These are phyloP conservation scores for Persicaria maculosa DNA, from an alignment of 148 eudicot genomes.

Conservation along the genomic window DNA sequence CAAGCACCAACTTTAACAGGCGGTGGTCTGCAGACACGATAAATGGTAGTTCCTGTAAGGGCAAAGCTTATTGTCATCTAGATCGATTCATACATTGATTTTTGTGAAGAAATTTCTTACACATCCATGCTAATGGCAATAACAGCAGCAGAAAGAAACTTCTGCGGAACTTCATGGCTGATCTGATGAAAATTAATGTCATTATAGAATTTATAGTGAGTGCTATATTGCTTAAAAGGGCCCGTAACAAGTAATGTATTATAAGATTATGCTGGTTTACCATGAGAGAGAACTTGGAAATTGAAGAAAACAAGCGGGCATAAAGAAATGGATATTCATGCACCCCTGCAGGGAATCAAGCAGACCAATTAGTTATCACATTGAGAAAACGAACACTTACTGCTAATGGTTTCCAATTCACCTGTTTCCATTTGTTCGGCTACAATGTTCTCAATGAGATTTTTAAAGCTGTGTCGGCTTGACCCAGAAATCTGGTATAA, in stretches of 20 bases:
- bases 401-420: constrained; percentile 18
- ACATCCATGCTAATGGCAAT: constrained; percentile 75
- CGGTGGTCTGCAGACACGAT: constrained; percentile 52
- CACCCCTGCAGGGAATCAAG: constrained; percentile 41
- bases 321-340: constrained; percentile 80
- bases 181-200: constrained; percentile 35
- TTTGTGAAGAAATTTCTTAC: constrained; percentile 36
- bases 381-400: constrained; percentile 11
- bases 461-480: constrained; percentile 32
- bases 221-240: neutral
- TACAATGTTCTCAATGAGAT: constrained; percentile 54
- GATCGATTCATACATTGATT: neutral
- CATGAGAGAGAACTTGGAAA: constrained; percentile 79
- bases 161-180: constrained; percentile 47
- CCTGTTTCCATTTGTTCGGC: constrained; percentile 79
- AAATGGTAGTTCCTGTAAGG: constrained; percentile 12
- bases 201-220: neutral
- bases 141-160: constrained; percentile 55
- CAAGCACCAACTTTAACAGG: constrained; percentile 95
- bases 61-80: neutral
- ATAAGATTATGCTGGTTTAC: constrained; percentile 29
- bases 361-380: constrained; percentile 8
- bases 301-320: constrained; percentile 82
- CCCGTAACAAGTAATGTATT: neutral
- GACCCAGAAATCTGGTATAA: constrained; percentile 38